These are phyloP conservation scores for Alternaria sp. DNA, from an alignment of 2,329 filamentous ascomycete species.

Conservation along the genomic window DNA sequence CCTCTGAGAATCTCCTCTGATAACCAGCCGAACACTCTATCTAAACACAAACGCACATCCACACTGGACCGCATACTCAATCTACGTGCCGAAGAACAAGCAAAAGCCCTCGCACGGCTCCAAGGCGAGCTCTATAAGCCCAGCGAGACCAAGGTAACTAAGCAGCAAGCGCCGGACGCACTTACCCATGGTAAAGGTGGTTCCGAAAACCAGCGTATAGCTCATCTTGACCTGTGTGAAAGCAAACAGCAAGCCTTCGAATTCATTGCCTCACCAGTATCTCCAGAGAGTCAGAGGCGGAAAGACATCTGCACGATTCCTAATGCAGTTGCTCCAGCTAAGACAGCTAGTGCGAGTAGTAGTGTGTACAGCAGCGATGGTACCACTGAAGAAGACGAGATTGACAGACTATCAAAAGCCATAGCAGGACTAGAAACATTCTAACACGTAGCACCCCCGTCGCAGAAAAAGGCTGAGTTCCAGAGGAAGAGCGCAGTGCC, in stretches of 20 bases:
- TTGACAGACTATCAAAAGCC: background rate
- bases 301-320: background rate
- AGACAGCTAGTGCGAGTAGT: background rate
- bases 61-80: constrained; percentile 3
- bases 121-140: background rate
- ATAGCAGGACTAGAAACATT: background rate
- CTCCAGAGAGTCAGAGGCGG: too few relatives aligned
- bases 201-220: background rate
- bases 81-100: constrained; percentile 9
- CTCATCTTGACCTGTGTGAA: background rate
- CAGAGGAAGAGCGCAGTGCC: constrained; percentile 12
- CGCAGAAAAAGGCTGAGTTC: background rate
- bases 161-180: background rate
- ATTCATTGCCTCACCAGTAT: background rate
- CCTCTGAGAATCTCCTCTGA: background rate
- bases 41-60: background rate
- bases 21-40: background rate
- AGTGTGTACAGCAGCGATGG: background rate
- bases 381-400: background rate
- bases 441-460: too few relatives aligned
- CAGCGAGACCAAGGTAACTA: background rate
- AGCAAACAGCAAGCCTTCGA: background rate
- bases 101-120: background rate
- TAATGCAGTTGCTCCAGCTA: accelerated
- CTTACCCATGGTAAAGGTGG: background rate